A percentile compares a stretch with the other conserved stretches of the same genome.
These are phyloP conservation scores for Rhizophagus sp. DNA, from an alignment of 192 early-diverging fungal genomes.

Conservation along the genomic window DNA sequence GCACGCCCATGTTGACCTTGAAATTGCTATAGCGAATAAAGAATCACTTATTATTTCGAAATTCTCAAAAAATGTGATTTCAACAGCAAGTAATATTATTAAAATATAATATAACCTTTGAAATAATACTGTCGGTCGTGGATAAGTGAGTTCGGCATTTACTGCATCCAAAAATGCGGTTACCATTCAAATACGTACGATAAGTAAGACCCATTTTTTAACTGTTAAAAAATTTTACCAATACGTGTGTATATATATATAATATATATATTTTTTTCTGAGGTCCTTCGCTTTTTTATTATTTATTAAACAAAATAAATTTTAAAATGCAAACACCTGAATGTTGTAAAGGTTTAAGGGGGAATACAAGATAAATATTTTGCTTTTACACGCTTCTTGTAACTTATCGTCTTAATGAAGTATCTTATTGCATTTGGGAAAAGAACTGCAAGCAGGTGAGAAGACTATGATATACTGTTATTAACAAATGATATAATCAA, in stretches of 20 bases:
- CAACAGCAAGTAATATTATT: neutral
- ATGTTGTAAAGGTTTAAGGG: neutral
- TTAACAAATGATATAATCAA: constrained; percentile 1
- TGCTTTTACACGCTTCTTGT: neutral
- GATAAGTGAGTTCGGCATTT: constrained; percentile 55
- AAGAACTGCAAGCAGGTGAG: neutral
- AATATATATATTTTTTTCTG: neutral
- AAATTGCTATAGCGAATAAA: constrained; percentile 47
- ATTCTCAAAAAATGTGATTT: neutral
- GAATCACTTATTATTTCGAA: neutral
- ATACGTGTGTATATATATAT: neutral
- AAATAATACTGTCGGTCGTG: constrained; percentile 47
- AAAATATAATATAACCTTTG: constrained; percentile 44
- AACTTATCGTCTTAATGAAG: neutral
- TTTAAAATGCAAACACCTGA: neutral
- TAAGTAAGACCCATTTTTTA: constrained; percentile 54
- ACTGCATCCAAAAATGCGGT: constrained; percentile 49
- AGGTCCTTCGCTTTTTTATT: neutral
- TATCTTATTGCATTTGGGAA: neutral
- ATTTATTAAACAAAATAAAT: neutral
- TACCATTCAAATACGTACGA: constrained; percentile 44
- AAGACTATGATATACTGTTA: neutral
- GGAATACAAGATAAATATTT: neutral
- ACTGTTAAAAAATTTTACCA: constrained; percentile 4
- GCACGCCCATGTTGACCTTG: constrained; percentile 65